Conservation (phyloP, 1,284 basidiomycete species). For the Calocybe gambosa region DNA sequence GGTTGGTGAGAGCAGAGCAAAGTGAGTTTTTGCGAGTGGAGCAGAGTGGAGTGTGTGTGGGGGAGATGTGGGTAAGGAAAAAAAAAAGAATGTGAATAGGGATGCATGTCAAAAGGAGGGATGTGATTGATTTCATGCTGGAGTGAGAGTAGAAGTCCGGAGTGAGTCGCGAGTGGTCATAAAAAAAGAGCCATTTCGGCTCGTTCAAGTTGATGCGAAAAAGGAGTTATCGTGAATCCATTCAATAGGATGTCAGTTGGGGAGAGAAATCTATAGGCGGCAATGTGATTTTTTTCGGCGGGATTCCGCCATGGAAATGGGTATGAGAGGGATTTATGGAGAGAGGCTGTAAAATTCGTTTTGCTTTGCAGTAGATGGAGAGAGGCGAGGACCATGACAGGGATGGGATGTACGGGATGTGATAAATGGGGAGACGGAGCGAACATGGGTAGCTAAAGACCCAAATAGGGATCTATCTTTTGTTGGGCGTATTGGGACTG, state of each 20-base stretch:
- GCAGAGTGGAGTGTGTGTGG: slow-evolving; percentile 7
- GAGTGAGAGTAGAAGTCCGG: slow-evolving; percentile 5
- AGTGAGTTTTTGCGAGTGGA: background rate
- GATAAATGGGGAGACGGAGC: slow-evolving; percentile 21
- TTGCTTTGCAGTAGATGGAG: slow-evolving; percentile 8
- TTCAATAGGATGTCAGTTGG: slow-evolving; percentile 1
- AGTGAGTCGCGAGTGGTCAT: slow-evolving; percentile 9
- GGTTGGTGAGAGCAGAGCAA: background rate
- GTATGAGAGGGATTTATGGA: background rate
- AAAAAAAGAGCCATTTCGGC: slow-evolving; percentile 13
- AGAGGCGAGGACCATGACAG: slow-evolving; percentile 7
- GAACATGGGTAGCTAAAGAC: slow-evolving; percentile 28
- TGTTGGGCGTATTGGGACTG: slow-evolving; percentile 20
- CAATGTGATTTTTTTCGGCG: background rate
- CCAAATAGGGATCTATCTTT: slow-evolving; percentile 21
- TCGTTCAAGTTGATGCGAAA: slow-evolving; percentile 7
- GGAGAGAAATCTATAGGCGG: slow-evolving; percentile 6
- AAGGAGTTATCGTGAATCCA: background rate
- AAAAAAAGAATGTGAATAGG: slow-evolving; percentile 13
- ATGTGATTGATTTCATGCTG: slow-evolving; percentile 3
- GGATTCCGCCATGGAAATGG: too few relatives aligned
- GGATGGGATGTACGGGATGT: slow-evolving; percentile 8
- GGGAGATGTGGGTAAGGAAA: slow-evolving; percentile 7
- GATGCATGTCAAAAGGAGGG: slow-evolving; percentile 14
- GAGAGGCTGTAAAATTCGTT: background rate